Base-by-base conservation (phyloP, 768 basidiomycete genomes). In the Lactarius vividus region DNA sequence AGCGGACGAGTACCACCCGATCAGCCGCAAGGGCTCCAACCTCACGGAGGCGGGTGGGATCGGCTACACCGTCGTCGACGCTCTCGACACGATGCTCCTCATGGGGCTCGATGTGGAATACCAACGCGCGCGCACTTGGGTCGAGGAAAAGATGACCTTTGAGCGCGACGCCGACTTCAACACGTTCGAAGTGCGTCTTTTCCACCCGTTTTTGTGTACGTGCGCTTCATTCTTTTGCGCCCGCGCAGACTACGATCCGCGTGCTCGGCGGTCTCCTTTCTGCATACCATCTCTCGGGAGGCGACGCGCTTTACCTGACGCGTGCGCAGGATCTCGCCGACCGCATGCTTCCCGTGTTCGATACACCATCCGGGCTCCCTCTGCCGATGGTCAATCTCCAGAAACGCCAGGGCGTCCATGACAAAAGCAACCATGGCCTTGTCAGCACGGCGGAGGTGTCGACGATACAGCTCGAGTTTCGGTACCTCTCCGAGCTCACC, bases 181-280 rank as follows among this genome's bases (percentile, higher is more conserved):
- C 74, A 94, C 92, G 0, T 98, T 98, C 71, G 96, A 98, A 82
- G 94, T 92, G 67, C 52, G 86, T 67, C 44, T 40, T 63, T 35
- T 46, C 15, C n/a, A n/a, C 16, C 4, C 8, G 13, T 23, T 49
- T 23, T 18, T 42, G 33, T 7, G 9, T 1, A n/a, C 8, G 35
- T 57, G 37, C 54, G 8, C 23, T 46, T 52, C 52, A 46, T 39
- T 35, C 69, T 26, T 39, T 53, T 39, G 13, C 35, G 63, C 63
- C 39, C 16, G 56, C 49, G 15, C 68, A 96, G 93, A 95, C 92
- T 1, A 97, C 94, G 0, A 98, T 97, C 60, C 88, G 96, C 28
- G 84, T 96, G 1, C 81, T 98, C 3, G 96, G 96, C 10, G 96
- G 96, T 0, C 83, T 98, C 4, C 80, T 98, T 2, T 87, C 94